These are phyloP conservation scores for Linnemannia elongata DNA, from an alignment of 192 early-diverging fungal species.

Conservation along the genomic window DNA sequence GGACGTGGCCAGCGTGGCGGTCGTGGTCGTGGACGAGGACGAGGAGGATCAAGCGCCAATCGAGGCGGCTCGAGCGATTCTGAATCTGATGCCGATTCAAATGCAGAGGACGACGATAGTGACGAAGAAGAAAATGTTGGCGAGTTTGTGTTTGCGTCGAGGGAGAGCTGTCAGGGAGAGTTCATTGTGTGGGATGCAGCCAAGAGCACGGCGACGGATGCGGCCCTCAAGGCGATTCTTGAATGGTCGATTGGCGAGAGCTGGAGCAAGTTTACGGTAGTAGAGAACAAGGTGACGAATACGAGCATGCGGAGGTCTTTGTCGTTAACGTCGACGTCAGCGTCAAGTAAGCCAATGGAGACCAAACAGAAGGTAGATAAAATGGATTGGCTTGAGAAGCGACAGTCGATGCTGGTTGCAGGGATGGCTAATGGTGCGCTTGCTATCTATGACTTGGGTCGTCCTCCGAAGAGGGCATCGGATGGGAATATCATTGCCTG, in stretches of 20 bases:
- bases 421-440: conserved; percentile 44
- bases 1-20: conserved; percentile 3
- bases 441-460: conserved; percentile 31
- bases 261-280: conserved; percentile 47
- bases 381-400: background rate
- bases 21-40: background rate
- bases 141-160: conserved; percentile 53
- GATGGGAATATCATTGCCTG: conserved; percentile 47
- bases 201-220: conserved; percentile 57
- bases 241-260: conserved; percentile 59
- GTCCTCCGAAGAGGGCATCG: background rate
- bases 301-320: background rate
- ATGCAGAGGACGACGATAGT: background rate
- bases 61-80: background rate
- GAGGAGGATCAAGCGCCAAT: conserved; percentile 10
- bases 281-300: conserved; percentile 25
- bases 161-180: conserved; percentile 61
- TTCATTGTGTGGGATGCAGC: conserved; percentile 62
- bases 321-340: no score
- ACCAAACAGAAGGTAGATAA: background rate
- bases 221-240: conserved; percentile 47
- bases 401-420: conserved; percentile 34
- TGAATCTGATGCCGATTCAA: background rate
- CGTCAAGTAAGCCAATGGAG: background rate
- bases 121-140: conserved; percentile 12